Base-by-base conservation (phyloP, 345 rosid species). In the Eucalyptus polyanthemos region DNA sequence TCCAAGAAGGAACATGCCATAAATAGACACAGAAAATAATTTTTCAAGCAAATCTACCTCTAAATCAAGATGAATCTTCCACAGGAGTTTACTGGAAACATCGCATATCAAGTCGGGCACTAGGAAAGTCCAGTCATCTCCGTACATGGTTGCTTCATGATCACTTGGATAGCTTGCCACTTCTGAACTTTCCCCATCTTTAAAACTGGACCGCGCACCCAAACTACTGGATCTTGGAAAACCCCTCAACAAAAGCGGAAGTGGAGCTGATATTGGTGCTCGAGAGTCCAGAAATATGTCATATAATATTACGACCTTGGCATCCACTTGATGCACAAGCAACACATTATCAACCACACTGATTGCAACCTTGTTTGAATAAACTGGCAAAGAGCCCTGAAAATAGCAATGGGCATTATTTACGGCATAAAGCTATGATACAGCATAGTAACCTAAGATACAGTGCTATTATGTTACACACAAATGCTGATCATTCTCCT, bases 191-290 rank as follows among this genome's bases (percentile, higher is more conserved):
- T 93, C 96, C 89, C 90, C 89, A 86, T 93, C 97, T 91, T 91
- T 95, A 86, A 86, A 89, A 90, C 90, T 87, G 88, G 94, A 93
- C 90, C 92, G 95, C 45, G 93, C 92, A 19, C 92, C 93, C 90
- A 90, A 88, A 90, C 90, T 87, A 88, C 86, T 91, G 37, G 97
- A 93, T 93, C 96, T 92, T 83, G 93, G 95, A 58, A 93, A 90
- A 90, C 98, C 96, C 93, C 99, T 94, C 93, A 96, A 92, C 88
- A 95, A 91, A 88, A 97, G 92, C 88, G 99, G 99, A 90, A 98
- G 99, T 29, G 99, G 99, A 86, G 99, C 99, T 92, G 99, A 96
- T 91, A 98, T 92, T 45, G 99, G 99, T 90, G 98, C 99, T 92
- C 95, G 97, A 93, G 99, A 96, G 92, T 97, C 98, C 86, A 94